These are phyloP conservation scores for Xylaria bambusicola DNA, from an alignment of 495 filamentous ascomycete genomes.

Conservation along the genomic window DNA sequence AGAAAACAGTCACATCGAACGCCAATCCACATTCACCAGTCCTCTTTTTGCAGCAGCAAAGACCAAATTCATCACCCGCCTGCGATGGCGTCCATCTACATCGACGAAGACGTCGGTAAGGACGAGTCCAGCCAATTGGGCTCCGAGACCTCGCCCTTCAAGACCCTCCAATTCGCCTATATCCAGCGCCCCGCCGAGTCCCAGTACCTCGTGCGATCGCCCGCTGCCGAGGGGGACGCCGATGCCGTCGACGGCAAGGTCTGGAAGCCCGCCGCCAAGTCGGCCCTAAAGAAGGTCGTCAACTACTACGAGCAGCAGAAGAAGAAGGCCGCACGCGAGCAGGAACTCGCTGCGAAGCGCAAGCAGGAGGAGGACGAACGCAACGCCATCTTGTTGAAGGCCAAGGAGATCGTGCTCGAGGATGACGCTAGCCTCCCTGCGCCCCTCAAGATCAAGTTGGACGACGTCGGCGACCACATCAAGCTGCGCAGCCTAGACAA, in stretches of 20 bases:
- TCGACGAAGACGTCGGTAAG: conserved; percentile 74
- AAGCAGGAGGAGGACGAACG: conserved; percentile 73
- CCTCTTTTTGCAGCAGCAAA: not conserved
- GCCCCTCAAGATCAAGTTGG: conserved; percentile 71
- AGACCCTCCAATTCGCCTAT: conserved; percentile 74
- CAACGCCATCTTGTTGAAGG: conserved; percentile 34
- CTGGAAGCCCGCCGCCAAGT: conserved; percentile 80
- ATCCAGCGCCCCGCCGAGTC: conserved; percentile 63
- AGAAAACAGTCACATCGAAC: not conserved
- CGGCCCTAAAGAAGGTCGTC: conserved; percentile 76
- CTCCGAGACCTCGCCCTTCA: conserved; percentile 70
- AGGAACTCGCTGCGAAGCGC: conserved; percentile 60
- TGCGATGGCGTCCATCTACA: conserved; percentile 59
- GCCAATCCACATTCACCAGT: not conserved
- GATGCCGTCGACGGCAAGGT: conserved; percentile 50
- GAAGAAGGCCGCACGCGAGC: conserved; percentile 70
- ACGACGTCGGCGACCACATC: conserved; percentile 39
- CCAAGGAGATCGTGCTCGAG: conserved; percentile 73
- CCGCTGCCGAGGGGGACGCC: conserved; percentile 61
- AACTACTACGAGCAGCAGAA: conserved; percentile 69
- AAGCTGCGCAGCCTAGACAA: conserved; percentile 13
- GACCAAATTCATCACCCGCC: conserved; percentile 1
- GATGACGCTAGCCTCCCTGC: conserved; percentile 83
- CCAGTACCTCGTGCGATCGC: conserved; percentile 69
- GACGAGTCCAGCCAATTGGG: conserved; percentile 64